phyloP scores from a whole-genome alignment of 1,284 basidiomycete genomes.

The Mrakiaceae sp. region DNA sequence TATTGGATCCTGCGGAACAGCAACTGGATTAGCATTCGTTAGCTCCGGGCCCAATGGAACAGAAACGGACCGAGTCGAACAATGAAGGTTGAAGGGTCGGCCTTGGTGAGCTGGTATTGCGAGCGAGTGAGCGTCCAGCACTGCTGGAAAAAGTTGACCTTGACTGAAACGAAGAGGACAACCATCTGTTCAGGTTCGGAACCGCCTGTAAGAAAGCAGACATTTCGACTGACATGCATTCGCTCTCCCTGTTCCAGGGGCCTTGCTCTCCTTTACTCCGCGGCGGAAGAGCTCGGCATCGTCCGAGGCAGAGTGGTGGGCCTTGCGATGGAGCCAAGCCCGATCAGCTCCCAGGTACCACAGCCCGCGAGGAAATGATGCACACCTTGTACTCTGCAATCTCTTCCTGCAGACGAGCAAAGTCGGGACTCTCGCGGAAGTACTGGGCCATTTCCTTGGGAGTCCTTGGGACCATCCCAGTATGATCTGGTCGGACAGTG shows the following conservation, averaged over 20 bases:
- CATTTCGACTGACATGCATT: neutral
- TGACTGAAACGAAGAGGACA: neutral
- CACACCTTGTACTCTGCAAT: conserved; percentile 23
- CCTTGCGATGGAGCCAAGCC: too few relatives aligned
- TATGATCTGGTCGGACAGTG: conserved; percentile 16
- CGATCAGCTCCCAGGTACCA: too few relatives aligned
- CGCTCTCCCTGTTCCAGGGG: neutral
- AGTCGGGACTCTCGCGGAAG: conserved; percentile 22
- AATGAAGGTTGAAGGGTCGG: neutral
- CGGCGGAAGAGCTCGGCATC: neutral
- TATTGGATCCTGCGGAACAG: conserved; percentile 3
- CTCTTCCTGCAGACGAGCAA: conserved; percentile 21
- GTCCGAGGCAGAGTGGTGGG: neutral
- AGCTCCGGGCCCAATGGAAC: too few relatives aligned
- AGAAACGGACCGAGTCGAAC: too few relatives aligned
- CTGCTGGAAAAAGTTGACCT: too few relatives aligned
- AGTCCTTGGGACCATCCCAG: conserved; percentile 20
- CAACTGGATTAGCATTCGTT: neutral
- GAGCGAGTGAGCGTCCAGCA: too few relatives aligned
- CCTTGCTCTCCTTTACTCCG: neutral
- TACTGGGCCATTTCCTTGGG: conserved; percentile 23
- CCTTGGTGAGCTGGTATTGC: neutral
- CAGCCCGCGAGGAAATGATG: too few relatives aligned
- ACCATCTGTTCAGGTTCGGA: neutral
- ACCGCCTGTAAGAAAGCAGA: neutral